A percentile compares a stretch with the other conserved stretches of the same genome.
Evolutionary conservation across 495 filamentous ascomycete species (phyloP).

Genomic region (Neurospora tetrasperma): DNA sequence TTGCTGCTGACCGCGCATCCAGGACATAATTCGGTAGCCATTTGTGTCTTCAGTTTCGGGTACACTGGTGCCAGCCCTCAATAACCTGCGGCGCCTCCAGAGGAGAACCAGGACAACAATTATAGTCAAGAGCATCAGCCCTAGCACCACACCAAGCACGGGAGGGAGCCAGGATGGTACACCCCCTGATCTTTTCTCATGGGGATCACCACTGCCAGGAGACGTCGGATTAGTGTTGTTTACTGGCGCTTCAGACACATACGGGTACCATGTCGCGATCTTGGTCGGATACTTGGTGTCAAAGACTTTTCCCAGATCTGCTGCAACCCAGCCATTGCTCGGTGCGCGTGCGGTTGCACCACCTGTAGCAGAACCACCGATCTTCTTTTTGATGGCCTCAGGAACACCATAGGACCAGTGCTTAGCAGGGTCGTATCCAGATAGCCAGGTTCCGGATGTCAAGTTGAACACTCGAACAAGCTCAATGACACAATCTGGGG

Average conservation of each 20-base stretch:
- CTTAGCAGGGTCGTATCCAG: constrained; percentile 47
- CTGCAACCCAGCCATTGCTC: constrained; percentile 37
- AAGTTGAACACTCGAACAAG: constrained; percentile 56
- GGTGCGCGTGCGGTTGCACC: constrained; percentile 45
- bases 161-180: constrained; percentile 52
- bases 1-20: constrained; percentile 31
- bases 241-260: constrained; percentile 23
- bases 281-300: constrained; percentile 45
- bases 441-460: constrained; percentile 45
- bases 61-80: constrained; percentile 25
- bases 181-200: constrained; percentile 19
- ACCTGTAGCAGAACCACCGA: constrained; percentile 53
- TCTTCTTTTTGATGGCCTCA: constrained; percentile 39
- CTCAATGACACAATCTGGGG: constrained; percentile 39
- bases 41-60: constrained; percentile 36
- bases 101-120: constrained; percentile 43
- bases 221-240: constrained; percentile 16
- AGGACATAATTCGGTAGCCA: constrained; percentile 29
- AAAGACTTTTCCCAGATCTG: constrained; percentile 44
- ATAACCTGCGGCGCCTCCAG: constrained; percentile 39
- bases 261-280: constrained; percentile 52
- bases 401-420: constrained; percentile 49
- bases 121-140: constrained; percentile 48
- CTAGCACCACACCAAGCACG: constrained; percentile 56
- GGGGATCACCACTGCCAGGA: not conserved